phyloP scores from a whole-genome alignment of 371 early-diverging fungal species.

The Haplosporangium sp. region DNA sequence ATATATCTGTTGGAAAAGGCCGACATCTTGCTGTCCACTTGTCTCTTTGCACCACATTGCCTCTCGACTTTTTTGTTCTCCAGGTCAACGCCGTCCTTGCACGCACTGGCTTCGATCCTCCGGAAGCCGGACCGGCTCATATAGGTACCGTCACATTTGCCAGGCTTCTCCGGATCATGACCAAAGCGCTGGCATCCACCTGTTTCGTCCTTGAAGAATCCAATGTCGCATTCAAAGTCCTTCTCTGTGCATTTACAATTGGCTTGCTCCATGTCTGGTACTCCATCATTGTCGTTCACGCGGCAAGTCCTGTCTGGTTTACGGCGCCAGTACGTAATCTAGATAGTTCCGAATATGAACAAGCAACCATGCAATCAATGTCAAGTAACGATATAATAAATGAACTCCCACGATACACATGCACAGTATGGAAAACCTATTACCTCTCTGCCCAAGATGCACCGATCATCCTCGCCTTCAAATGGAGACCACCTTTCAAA shows the following conservation, averaged over 20 bases:
- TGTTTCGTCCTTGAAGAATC: conserved; percentile 75
- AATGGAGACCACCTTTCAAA: conserved; percentile 83
- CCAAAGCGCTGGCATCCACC: conserved; percentile 75
- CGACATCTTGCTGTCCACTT: conserved; percentile 25
- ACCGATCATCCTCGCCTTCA: conserved; percentile 49
- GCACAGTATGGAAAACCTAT: background rate
- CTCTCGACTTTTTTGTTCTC: conserved; percentile 65
- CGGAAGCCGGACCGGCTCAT: conserved; percentile 79
- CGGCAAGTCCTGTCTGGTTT: conserved; percentile 80
- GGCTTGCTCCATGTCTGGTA: conserved; percentile 60
- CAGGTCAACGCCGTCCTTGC: conserved; percentile 74
- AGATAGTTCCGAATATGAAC: background rate
- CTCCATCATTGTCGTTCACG: conserved; percentile 73
- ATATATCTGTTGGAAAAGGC: conserved; percentile 22
- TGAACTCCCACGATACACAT: too few species aligned
- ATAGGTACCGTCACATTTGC: conserved; percentile 67
- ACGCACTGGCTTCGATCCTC: conserved; percentile 65
- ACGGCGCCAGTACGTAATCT: conserved; percentile 79
- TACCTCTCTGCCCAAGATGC: conserved; percentile 68
- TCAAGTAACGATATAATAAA: too few species aligned
- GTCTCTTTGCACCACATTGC: conserved; percentile 58
- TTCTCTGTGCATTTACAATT: conserved; percentile 76
- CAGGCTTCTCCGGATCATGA: conserved; percentile 76
- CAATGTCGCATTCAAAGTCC: conserved; percentile 86
- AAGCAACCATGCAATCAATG: too few species aligned